These are phyloP conservation scores for Rhizoclosmatium hyalinum DNA, from an alignment of 371 early-diverging fungal genomes.

Conservation along the genomic window DNA sequence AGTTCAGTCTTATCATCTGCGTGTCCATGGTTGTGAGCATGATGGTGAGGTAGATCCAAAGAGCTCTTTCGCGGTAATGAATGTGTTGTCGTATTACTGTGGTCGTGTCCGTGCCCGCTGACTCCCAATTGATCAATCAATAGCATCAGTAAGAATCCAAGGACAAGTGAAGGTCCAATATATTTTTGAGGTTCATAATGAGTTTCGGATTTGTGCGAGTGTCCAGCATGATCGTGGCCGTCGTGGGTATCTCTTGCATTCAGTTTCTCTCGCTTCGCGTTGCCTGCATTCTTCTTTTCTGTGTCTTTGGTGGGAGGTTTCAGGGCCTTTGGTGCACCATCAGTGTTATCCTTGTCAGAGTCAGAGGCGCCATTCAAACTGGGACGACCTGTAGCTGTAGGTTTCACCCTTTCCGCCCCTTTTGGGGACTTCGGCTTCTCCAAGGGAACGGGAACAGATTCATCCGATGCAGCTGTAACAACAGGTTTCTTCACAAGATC, in stretches of 20 bases:
- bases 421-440: no score
- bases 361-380: no score
- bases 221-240: conserved; percentile 12
- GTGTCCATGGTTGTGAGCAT: conserved; percentile 4
- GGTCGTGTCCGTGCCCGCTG: conserved; percentile 13
- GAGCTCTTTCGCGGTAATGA: conserved; percentile 2
- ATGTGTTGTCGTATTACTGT: conserved; percentile 3
- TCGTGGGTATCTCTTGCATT: background rate
- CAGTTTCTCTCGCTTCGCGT: background rate
- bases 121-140: conserved; percentile 74
- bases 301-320: background rate
- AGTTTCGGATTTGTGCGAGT: conserved; percentile 35
- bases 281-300: background rate
- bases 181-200: conserved; percentile 62
- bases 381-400: no score
- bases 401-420: no score
- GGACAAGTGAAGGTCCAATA: conserved; percentile 77
- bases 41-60: conserved; percentile 6
- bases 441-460: no score
- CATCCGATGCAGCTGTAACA: no score
- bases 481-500: no score
- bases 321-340: background rate
- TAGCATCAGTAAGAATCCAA: conserved; percentile 93
- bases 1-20: conserved; percentile 23
- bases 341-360: no score